Percentiles rank a stretch among this genome's conserved stretches.
Evolutionary conservation across 176 grass and related monocot species (phyloP).

Genomic region (Aegilops tauschii): DNA sequence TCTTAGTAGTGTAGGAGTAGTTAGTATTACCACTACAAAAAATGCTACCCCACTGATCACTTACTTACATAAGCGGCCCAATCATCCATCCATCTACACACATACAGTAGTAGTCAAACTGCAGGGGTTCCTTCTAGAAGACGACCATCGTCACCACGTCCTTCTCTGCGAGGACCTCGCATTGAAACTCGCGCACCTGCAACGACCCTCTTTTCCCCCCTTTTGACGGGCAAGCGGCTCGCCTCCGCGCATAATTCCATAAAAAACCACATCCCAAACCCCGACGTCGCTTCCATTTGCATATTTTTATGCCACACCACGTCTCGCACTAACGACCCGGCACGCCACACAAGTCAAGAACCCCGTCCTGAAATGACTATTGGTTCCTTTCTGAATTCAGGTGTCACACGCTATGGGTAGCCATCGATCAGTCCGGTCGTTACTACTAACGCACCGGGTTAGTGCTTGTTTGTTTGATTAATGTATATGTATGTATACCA

Average conservation of each 20-base stretch:
- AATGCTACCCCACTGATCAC: no score
- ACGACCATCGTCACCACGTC: not conserved
- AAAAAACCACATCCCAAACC: slow-evolving; percentile 27
- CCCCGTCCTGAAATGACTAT: slow-evolving; percentile 12
- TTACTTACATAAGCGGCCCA: not conserved
- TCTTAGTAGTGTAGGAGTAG: no score
- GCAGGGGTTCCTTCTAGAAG: slow-evolving; percentile 20
- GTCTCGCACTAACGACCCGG: not conserved
- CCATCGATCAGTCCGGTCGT: not conserved
- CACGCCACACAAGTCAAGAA: slow-evolving; percentile 30
- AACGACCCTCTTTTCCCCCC: not conserved
- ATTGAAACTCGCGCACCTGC: slow-evolving; percentile 38
- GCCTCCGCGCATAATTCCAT: not conserved
- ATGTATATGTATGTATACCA: not conserved
- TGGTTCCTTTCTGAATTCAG: slow-evolving; percentile 11
- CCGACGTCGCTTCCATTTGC: not conserved
- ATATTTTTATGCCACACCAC: not conserved
- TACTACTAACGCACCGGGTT: not conserved
- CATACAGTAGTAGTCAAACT: not conserved
- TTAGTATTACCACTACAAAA: no score
- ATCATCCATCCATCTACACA: not conserved
- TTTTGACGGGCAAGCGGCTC: not conserved
- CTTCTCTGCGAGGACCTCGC: slow-evolving; percentile 45
- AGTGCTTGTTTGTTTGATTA: not conserved
- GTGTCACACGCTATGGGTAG: not conserved